Evolutionary conservation across 805 yeast species (phyloP), one percentile per base, ranked within the genome.

Genomic region (Grigorovia jiainica): DNA sequence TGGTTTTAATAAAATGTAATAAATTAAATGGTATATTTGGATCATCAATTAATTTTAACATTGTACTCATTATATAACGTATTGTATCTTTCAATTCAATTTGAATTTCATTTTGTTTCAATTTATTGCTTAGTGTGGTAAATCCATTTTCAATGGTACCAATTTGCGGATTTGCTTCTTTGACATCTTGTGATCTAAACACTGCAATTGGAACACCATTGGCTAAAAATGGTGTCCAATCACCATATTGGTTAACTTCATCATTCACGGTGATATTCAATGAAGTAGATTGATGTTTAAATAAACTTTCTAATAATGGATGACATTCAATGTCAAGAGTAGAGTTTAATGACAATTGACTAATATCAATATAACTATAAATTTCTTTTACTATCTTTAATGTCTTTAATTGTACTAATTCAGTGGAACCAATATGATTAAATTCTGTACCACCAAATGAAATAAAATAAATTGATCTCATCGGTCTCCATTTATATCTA

Each of bases 361-460:
- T 75, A 32, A 89, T 65, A 54, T 89, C 95, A 45, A 89, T 71
- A 52, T 82, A 82, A 0, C 85, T 70, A 52, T 74, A 77, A 0
- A 82, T 81, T 47, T 79, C 79, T 34, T 73, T 67, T 41, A 67
- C 62, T 16, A 86, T 64, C 25, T 68, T 70, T 29, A 71, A 70
- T 11, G 66, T 59, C 42, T 72, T 71, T 25, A 67, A 61, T 51
- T 81, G 82, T 6, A 79, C 69, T 73, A 87, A 78, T 53, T 82
- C 87, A 0, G 87, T 70, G 11, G 84, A 68, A 0, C 97, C 97
- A 0, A 90, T 94, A 50, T 72, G 66, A 55, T 87, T 87, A 49
- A 81, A 86, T 44, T 79, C 76, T 0, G 82, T 65, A 1, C 83
- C 95, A 52, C 87, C 94, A 64, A 82, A 84, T 0, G 95, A 84